Conservation (phyloP, 495 filamentous ascomycete genomes). For the Schizothecium vesticola region DNA sequence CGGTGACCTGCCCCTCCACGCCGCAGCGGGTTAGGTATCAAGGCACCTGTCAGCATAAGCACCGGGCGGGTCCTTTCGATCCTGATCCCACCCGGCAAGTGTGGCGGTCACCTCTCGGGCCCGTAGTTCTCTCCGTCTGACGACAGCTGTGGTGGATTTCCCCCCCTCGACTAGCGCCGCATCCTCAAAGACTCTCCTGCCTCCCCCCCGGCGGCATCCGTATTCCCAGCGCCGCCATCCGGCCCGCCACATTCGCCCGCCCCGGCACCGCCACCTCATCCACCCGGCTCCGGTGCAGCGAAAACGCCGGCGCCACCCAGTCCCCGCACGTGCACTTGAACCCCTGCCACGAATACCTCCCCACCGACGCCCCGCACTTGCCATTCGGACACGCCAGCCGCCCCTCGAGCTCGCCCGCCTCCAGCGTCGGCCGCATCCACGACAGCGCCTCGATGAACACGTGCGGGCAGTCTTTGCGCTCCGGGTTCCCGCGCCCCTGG, state of each 20-base stretch:
- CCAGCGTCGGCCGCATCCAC: conserved; percentile 85
- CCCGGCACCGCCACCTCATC: conserved; percentile 54
- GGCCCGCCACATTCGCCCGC: not conserved
- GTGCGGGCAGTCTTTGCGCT: conserved; percentile 60
- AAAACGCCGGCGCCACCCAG: conserved; percentile 90
- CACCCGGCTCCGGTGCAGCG: conserved; percentile 70
- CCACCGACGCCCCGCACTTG: conserved; percentile 73
- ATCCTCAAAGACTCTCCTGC: conserved; percentile 28
- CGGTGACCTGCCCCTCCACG: not conserved
- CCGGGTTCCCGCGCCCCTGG: conserved; percentile 17
- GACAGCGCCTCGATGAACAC: conserved; percentile 84
- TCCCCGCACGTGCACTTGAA: conserved; percentile 85
- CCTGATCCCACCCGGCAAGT: not conserved
- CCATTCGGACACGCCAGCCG: conserved; percentile 73
- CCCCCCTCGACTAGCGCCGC: no score
- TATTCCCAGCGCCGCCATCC: conserved; percentile 28
- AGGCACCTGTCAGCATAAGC: not conserved
- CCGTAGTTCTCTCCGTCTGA: not conserved
- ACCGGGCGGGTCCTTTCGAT: not conserved
- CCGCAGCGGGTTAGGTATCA: not conserved
- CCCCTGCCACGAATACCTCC: conserved; percentile 93
- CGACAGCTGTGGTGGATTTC: no score
- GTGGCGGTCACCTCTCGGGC: not conserved
- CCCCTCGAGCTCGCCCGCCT: conserved; percentile 70
- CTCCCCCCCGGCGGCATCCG: conserved; percentile 29